Evolutionary conservation across 768 basidiomycete species (phyloP), one percentile per base, ranked within the genome.

Genomic region (Suillus ampliporus): DNA sequence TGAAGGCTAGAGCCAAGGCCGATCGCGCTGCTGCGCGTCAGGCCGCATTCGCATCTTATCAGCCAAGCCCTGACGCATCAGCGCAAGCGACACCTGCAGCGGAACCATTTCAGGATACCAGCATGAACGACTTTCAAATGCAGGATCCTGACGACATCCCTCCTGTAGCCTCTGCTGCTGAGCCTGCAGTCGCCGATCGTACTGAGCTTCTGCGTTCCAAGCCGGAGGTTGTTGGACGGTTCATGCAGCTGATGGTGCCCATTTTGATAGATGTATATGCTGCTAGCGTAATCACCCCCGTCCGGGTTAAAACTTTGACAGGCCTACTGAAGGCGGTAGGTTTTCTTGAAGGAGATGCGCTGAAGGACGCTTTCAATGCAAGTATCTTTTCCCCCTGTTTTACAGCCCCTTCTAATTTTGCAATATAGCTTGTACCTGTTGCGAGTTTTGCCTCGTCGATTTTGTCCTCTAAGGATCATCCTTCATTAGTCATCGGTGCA

Each of bases 221-320:
- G 64, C 84, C 90, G 26, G 82, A 79, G n/a, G 86, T 94, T 31
- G 90, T 96, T 54, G 87, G 85, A 21, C 85, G 88, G 17, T 99
- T 95, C 76, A 92, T 96, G 85, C 86, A 87, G 52, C 80, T 97
- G 38, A 87, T 95, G 69, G 89, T 98, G 0, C 97, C 97, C 1
- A 94, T 97, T 60, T 84, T 99, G 60, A 89, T 99, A 62, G 97
- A 99, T 69, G 96, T 99, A n/a, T 99, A 98, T 76, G 92, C 96
- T n/a, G 97, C 97, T 35, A 97, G 94, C 73, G 96, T 99, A 31
- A 88, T 90, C 54, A 86, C 89, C 0, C 88, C 92, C 3, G 89
- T 99, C 13, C 85, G 97, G 63, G 86, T 91, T 47, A 96, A 97
- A 79, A 94, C 95, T 0, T 80, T 99, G 65, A 91, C 89, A 0